These are phyloP conservation scores for Rubia balearica DNA, from an alignment of 305 asterid species.

Conservation along the genomic window DNA sequence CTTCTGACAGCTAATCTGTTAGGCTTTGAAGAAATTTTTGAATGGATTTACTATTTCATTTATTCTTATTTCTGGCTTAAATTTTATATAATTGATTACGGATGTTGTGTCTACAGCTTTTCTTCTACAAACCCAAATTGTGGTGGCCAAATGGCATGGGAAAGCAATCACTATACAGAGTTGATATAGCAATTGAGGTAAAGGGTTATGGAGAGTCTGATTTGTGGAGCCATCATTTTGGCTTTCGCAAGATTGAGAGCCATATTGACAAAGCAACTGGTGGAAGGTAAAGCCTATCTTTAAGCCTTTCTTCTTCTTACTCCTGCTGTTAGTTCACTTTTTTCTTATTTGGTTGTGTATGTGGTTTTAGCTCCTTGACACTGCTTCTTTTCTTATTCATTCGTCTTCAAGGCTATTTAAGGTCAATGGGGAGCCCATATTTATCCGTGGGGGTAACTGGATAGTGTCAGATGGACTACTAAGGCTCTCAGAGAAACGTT, in stretches of 20 bases:
- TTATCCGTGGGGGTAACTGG: slow-evolving; percentile 98
- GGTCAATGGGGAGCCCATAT: slow-evolving; percentile 81
- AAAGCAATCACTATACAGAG: slow-evolving; percentile 71
- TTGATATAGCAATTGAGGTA: slow-evolving; percentile 70
- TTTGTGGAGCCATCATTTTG: slow-evolving; percentile 73
- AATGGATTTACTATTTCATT: not conserved
- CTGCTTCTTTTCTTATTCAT: slow-evolving; percentile 15
- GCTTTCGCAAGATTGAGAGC: slow-evolving; percentile 88
- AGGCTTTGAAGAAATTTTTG: not conserved
- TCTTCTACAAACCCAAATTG: slow-evolving; percentile 76
- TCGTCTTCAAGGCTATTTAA: slow-evolving; percentile 57
- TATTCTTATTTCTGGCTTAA: not conserved
- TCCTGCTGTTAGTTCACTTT: not conserved
- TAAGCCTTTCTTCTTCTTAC: not conserved
- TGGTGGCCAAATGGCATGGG: slow-evolving; percentile 99
- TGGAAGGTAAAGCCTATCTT: slow-evolving; percentile 57
- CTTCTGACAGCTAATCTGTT: not conserved
- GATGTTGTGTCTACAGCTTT: slow-evolving; percentile 42
- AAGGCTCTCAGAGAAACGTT: slow-evolving; percentile 74
- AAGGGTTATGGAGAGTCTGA: slow-evolving; percentile 79
- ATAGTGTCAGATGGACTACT: slow-evolving; percentile 88
- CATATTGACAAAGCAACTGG: slow-evolving; percentile 70
- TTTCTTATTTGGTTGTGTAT: not conserved
- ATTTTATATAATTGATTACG: not conserved
- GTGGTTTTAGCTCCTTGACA: slow-evolving; percentile 5